These are phyloP conservation scores for Didymella keratinophila DNA, from an alignment of 2,329 filamentous ascomycete genomes.

Conservation along the genomic window DNA sequence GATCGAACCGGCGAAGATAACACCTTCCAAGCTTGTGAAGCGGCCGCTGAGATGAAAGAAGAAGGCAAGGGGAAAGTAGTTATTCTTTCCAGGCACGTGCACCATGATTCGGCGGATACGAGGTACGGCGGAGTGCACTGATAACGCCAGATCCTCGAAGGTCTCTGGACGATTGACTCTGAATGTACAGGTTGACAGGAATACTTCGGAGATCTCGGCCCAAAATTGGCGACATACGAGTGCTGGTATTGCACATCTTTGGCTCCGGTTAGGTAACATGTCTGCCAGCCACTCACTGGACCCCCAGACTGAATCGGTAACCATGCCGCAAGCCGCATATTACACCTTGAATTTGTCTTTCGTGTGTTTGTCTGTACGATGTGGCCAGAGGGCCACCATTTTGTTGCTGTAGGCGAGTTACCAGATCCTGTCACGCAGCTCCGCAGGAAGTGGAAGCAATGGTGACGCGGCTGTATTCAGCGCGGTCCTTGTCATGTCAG, in stretches of 20 bases:
- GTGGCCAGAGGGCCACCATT: not conserved
- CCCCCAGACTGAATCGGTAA: too few relatives aligned
- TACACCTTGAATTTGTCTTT: too few relatives aligned
- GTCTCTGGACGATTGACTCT: not conserved
- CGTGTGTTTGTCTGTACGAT: too few relatives aligned
- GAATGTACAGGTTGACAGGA: not conserved
- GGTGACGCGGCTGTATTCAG: not conserved
- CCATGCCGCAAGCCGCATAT: too few relatives aligned
- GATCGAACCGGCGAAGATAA: not conserved
- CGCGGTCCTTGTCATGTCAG: not conserved
- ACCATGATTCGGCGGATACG: not conserved
- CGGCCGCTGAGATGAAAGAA: not conserved
- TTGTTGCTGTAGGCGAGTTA: not conserved
- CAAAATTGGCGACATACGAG: conserved; percentile 4
- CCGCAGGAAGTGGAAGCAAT: conserved; percentile 8
- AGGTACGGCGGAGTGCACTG: not conserved
- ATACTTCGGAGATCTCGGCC: not conserved
- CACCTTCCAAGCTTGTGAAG: not conserved
- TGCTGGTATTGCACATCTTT: not conserved
- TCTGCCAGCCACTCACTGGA: too few relatives aligned
- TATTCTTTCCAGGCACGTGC: not conserved
- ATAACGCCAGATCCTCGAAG: not conserved
- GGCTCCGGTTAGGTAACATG: too few relatives aligned
- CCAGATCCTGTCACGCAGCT: conserved; percentile 9
- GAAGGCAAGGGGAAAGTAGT: not conserved